Evolutionary conservation across 805 yeast species (phyloP), one percentile per base, ranked within the genome.

Genomic region (Tetrapisispora pingtungensis): DNA sequence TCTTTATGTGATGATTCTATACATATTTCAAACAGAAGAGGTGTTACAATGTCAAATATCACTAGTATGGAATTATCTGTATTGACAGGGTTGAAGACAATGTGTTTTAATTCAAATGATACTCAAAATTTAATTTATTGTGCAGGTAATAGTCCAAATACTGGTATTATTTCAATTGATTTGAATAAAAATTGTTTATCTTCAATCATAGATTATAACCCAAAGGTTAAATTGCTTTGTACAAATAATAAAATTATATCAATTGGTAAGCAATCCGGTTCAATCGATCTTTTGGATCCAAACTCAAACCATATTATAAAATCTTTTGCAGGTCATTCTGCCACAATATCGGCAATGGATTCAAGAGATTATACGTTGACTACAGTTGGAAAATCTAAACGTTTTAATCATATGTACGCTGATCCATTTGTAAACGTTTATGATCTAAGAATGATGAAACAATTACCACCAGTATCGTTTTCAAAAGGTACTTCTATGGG

Each of bases 381-480:
- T 15, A 82, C 95, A 0, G 86, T 95, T 46, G 97, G 97, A 18
- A 80, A 78, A 50, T 77, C 89, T 0, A 65, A 78, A 20, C 75
- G 87, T 40, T 75, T 78, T 41, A 78, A 80, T 40, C 69, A 72
- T 7, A 70, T 70, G 44, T 63, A 73, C 17, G 71, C 78, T 8
- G 97, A 93, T 57, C 90, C 95, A 0, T 71, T 90, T 49, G 88
- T 90, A 18, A 81, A 81, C 51, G 78, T 87, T 18, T 87, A 78
- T 60, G 97, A 93, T 61, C 61, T 86, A 27, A 73, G 94, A 49
- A 74, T 78, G 46, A 69, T 84, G 76, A 73, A 76, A 42, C 73
- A 88, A 1, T 63, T 81, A 44, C 70, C 94, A 0, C 96, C 97
- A 3, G 71, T 90, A 7, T 78, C 96, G 4, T 87, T 88, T 56